These are phyloP conservation scores for Trichomonascus vanleenenianus DNA, from an alignment of 805 yeast genomes.

Conservation along the genomic window DNA sequence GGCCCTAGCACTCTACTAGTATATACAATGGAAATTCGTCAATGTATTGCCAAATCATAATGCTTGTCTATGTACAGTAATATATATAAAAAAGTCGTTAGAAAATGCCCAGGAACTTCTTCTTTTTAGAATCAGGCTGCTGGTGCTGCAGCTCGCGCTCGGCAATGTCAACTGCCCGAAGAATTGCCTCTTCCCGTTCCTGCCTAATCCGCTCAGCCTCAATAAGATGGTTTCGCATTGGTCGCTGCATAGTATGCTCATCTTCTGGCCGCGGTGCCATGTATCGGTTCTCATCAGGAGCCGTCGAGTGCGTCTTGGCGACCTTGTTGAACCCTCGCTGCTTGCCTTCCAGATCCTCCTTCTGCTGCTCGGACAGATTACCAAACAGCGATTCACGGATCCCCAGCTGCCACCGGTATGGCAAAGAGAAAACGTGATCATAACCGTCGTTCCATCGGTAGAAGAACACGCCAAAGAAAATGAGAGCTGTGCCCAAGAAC, in stretches of 20 bases:
- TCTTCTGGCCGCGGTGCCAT: constrained; percentile 31
- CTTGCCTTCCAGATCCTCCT: constrained; percentile 47
- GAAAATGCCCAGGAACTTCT: background rate
- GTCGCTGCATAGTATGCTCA: constrained; percentile 43
- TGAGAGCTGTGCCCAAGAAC: constrained; percentile 40
- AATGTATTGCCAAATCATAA: too few species aligned
- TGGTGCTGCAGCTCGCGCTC: constrained; percentile 16
- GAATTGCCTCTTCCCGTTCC: constrained; percentile 51
- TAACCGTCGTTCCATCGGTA: constrained; percentile 80
- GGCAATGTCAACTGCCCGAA: constrained; percentile 41
- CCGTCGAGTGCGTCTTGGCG: constrained; percentile 22
- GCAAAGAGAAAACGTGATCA: constrained; percentile 64
- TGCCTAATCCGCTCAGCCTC: constrained; percentile 69
- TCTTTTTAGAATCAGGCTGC: background rate
- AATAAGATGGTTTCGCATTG: constrained; percentile 60
- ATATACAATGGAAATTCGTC: too few species aligned
- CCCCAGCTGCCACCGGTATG: constrained; percentile 54
- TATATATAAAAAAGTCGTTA: background rate
- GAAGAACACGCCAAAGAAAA: constrained; percentile 59
- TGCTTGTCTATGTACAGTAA: background rate
- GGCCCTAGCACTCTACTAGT: too few species aligned
- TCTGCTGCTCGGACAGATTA: constrained; percentile 48
- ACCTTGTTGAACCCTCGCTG: constrained; percentile 22
- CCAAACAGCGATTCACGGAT: constrained; percentile 49
- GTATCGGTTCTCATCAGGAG: constrained; percentile 1